A percentile compares a stretch with the other conserved stretches of the same genome.
These are phyloP conservation scores for Cladosporium sp. DNA, from an alignment of 2,329 filamentous ascomycete species.

Conservation along the genomic window DNA sequence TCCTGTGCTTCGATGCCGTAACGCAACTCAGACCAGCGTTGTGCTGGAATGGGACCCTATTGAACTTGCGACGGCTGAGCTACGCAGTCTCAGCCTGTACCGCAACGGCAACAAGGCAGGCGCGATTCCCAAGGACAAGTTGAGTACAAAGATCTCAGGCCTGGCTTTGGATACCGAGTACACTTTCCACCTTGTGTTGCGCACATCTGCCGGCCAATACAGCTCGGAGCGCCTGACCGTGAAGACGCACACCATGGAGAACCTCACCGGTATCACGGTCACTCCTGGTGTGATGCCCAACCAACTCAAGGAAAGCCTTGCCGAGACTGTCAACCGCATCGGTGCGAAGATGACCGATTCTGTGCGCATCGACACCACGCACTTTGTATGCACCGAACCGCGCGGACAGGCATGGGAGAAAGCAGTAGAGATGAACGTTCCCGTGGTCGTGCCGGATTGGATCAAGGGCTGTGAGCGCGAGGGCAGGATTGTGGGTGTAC, in stretches of 20 bases:
- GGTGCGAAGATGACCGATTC: slow-evolving; percentile 88
- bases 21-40: slow-evolving; percentile 97
- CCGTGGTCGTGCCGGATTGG: slow-evolving; percentile 96
- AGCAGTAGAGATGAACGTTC: slow-evolving; percentile 96
- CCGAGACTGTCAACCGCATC: slow-evolving; percentile 78
- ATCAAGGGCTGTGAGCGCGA: slow-evolving; percentile 93
- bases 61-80: slow-evolving; percentile 85
- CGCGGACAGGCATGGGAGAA: slow-evolving; percentile 91
- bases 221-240: slow-evolving; percentile 81
- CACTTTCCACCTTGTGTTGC: slow-evolving; percentile 86
- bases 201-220: slow-evolving; percentile 86
- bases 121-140: slow-evolving; percentile 87
- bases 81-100: slow-evolving; percentile 86
- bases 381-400: slow-evolving; percentile 96
- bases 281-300: slow-evolving; percentile 83
- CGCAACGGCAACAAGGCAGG: slow-evolving; percentile 97
- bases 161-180: slow-evolving; percentile 97
- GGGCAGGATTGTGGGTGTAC: slow-evolving; percentile 88
- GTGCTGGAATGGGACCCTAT: slow-evolving; percentile 98
- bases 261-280: slow-evolving; percentile 91
- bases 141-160: slow-evolving; percentile 94
- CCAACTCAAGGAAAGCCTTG: slow-evolving; percentile 70
- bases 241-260: slow-evolving; percentile 97
- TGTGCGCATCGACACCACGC: slow-evolving; percentile 94
- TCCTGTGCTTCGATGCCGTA: slow-evolving; percentile 85